Evolutionary conservation across 176 grass and related monocot species (phyloP).

Genomic region (Cenchrus purpureus): DNA sequence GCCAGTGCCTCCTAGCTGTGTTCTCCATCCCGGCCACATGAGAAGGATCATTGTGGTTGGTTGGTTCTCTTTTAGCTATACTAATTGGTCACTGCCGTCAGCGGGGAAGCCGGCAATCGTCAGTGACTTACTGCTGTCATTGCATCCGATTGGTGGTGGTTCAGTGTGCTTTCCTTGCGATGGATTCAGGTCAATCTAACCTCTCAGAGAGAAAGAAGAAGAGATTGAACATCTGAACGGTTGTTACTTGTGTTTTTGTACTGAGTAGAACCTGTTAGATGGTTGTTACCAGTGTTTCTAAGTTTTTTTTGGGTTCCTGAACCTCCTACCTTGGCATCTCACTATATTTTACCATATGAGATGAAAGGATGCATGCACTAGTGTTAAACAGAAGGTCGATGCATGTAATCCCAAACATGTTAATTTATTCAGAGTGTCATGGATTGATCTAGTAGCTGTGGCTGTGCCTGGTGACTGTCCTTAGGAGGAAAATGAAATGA

Average conservation of each 20-base stretch:
- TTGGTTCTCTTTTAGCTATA: slow-evolving; percentile 38
- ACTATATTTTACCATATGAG: slow-evolving; percentile 44
- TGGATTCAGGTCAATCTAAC: slow-evolving; percentile 30
- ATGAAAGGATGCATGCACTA: slow-evolving; percentile 23
- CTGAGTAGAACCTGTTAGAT: slow-evolving; percentile 17
- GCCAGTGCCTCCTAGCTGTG: slow-evolving; percentile 36
- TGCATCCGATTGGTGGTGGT: slow-evolving; percentile 41
- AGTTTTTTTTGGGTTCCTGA: slow-evolving; percentile 4
- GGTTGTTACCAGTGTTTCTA: slow-evolving; percentile 10
- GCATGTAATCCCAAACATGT: slow-evolving; percentile 36
- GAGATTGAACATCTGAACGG: slow-evolving; percentile 22
- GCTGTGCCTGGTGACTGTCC: slow-evolving; percentile 28
- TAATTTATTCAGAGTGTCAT: slow-evolving; percentile 41
- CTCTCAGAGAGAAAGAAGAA: not conserved
- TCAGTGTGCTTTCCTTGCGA: slow-evolving; percentile 43
- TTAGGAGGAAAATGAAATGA: slow-evolving; percentile 36
- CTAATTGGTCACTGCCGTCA: slow-evolving; percentile 40
- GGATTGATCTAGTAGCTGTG: slow-evolving; percentile 1
- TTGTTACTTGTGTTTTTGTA: slow-evolving; percentile 10
- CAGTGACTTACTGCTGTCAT: slow-evolving; percentile 35
- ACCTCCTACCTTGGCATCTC: slow-evolving; percentile 48
- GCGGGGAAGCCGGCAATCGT: not conserved
- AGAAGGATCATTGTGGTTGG: slow-evolving; percentile 46
- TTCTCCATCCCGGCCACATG: slow-evolving; percentile 41
- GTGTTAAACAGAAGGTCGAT: slow-evolving; percentile 36